Conservation (phyloP, 768 basidiomycete species). For the Lactarius trivialis region DNA sequence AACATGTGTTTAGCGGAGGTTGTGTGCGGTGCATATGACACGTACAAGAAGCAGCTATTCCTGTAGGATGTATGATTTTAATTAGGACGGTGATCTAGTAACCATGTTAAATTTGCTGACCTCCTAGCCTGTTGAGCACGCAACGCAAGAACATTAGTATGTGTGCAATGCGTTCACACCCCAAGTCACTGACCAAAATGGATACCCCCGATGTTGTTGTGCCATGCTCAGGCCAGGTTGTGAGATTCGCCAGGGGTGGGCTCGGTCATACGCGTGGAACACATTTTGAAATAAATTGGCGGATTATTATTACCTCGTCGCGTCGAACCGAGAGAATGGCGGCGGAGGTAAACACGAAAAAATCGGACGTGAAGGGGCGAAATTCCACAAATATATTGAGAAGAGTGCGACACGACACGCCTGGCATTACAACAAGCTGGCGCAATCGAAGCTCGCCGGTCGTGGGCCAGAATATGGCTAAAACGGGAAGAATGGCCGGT, state of each 20-base stretch:
- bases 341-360: background rate
- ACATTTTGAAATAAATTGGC: background rate
- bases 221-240: background rate
- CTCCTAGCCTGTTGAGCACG: constrained; percentile 29
- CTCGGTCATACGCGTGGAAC: background rate
- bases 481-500: background rate
- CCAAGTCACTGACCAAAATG: constrained; percentile 21
- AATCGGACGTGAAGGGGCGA: background rate
- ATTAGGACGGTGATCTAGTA: background rate
- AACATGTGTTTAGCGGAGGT: background rate
- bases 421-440: background rate
- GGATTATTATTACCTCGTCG: background rate
- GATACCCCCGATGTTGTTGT: constrained; percentile 16
- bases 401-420: background rate
- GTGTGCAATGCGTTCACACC: background rate
- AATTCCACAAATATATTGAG: background rate
- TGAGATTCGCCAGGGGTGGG: background rate
- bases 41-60: constrained; percentile 34
- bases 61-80: constrained; percentile 19
- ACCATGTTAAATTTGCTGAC: constrained; percentile 22
- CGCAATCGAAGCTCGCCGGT: background rate
- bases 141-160: background rate
- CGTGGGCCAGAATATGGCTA: background rate
- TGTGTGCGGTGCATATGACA: background rate
- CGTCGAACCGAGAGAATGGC: background rate